Evolutionary conservation across 1,139 yeast genomes (phyloP).

Genomic region (Protomyces arabidopsidicola): DNA sequence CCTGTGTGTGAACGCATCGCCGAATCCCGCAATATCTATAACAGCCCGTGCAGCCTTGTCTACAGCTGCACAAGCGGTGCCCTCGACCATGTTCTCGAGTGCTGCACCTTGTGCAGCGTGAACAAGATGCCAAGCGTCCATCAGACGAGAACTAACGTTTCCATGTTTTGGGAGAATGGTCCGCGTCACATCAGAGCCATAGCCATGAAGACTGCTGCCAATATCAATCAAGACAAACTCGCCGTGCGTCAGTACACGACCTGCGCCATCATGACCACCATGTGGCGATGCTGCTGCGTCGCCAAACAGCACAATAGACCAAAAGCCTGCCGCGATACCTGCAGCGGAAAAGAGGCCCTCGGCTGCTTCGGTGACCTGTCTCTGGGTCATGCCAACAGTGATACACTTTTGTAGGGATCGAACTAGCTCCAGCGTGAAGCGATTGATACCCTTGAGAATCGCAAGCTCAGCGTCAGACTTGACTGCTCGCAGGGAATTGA

Average conservation of each 20-base stretch:
- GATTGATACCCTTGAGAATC: slow-evolving; percentile 13
- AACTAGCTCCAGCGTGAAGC: slow-evolving; percentile 11
- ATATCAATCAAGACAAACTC: slow-evolving; percentile 26
- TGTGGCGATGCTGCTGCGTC: slow-evolving; percentile 27
- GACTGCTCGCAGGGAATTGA: slow-evolving; percentile 11
- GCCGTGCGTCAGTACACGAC: slow-evolving; percentile 2
- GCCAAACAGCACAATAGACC: slow-evolving; percentile 26
- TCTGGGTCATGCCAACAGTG: background rate
- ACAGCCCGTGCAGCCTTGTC: slow-evolving; percentile 19
- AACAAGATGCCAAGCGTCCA: slow-evolving; percentile 9
- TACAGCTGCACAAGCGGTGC: slow-evolving; percentile 11
- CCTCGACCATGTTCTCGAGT: background rate
- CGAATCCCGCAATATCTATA: slow-evolving; percentile 10
- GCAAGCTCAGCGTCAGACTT: slow-evolving; percentile 19
- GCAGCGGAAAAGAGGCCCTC: slow-evolving; percentile 7
- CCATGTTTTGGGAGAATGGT: slow-evolving; percentile 15
- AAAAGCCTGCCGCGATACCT: slow-evolving; percentile 13
- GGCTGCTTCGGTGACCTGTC: background rate
- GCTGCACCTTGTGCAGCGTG: slow-evolving; percentile 18
- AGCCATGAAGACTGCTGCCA: slow-evolving; percentile 20
- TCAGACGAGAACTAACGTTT: background rate
- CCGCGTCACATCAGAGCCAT: slow-evolving; percentile 22
- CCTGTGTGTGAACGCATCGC: slow-evolving; percentile 22
- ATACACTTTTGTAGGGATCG: slow-evolving; percentile 12
- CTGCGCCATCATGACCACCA: slow-evolving; percentile 7